Percentiles rank a stretch among this genome's conserved stretches.
Evolutionary conservation across 1,139 yeast genomes (phyloP).

Genomic region (Hyphopichia pseudoburtonii): DNA sequence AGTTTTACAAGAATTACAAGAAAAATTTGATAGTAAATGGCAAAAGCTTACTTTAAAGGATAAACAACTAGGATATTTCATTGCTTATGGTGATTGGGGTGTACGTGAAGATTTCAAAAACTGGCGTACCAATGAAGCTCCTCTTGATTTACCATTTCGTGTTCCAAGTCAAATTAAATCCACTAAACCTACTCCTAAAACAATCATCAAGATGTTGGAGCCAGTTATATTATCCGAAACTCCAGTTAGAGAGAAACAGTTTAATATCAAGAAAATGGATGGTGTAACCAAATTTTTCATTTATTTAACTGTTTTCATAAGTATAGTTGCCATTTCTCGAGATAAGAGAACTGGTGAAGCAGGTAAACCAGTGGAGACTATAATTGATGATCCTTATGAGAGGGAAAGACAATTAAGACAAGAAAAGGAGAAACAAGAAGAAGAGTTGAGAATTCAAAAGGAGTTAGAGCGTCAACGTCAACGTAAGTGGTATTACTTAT

Average conservation of each 20-base stretch:
- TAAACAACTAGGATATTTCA: conserved; percentile 54
- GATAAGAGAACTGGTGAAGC: conserved; percentile 52
- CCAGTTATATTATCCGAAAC: conserved; percentile 48
- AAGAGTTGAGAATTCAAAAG: conserved; percentile 10
- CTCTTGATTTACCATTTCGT: conserved; percentile 59
- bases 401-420: conserved; percentile 24
- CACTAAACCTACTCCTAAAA: conserved; percentile 22
- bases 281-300: conserved; percentile 54
- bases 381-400: conserved; percentile 39
- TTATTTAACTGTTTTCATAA: conserved; percentile 42
- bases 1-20: conserved; percentile 53
- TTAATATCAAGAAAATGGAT: conserved; percentile 52
- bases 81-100: conserved; percentile 67
- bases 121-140: conserved; percentile 40
- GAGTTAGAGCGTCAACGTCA: conserved; percentile 9
- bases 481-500: conserved; percentile 29
- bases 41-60: conserved; percentile 39
- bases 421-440: conserved; percentile 16
- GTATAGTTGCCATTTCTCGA: conserved; percentile 46
- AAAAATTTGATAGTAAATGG: conserved; percentile 55
- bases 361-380: conserved; percentile 44
- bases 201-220: conserved; percentile 28
- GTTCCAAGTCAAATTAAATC: conserved; percentile 33
- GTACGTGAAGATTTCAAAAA: conserved; percentile 55
- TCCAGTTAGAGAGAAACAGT: conserved; percentile 48